A percentile compares a stretch with the other conserved stretches of the same genome.
phyloP scores from a whole-genome alignment of 2,329 filamentous ascomycete genomes.

The Colletotrichum noveboracense region DNA sequence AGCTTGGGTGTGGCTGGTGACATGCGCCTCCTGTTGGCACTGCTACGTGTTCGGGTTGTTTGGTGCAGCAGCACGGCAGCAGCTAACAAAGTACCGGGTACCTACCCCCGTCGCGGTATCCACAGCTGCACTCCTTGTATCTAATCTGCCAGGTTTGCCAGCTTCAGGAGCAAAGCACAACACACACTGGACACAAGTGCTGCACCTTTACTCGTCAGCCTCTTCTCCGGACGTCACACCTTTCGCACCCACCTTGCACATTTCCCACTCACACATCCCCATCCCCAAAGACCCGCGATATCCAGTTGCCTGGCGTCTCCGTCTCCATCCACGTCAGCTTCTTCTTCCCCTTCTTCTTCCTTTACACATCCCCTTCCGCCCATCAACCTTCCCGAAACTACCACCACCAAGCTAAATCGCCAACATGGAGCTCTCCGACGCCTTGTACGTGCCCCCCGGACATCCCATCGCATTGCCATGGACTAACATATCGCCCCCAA shows the following conservation, averaged over 20 bases:
- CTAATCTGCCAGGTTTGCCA: slow-evolving; percentile 18
- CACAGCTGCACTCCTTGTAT: slow-evolving; percentile 16
- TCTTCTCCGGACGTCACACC: slow-evolving; percentile 19
- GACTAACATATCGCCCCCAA: slow-evolving; percentile 22
- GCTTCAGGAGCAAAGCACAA: slow-evolving; percentile 16
- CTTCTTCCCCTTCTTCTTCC: background rate
- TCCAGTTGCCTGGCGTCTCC: slow-evolving; percentile 11
- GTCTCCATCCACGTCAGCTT: slow-evolving; percentile 17
- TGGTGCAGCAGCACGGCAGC: background rate
- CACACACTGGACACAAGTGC: background rate
- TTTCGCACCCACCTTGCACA: slow-evolving; percentile 16
- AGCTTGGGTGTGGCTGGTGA: slow-evolving; percentile 3
- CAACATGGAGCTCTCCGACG: slow-evolving; percentile 89
- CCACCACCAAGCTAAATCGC: background rate
- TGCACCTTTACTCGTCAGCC: slow-evolving; percentile 19
- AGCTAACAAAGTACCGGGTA: background rate
- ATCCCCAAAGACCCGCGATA: slow-evolving; percentile 9
- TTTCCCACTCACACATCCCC: slow-evolving; percentile 3
- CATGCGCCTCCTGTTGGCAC: background rate
- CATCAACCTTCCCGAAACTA: background rate
- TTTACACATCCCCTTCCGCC: background rate
- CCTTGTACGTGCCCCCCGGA: slow-evolving; percentile 71
- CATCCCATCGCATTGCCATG: background rate
- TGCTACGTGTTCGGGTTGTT: background rate
- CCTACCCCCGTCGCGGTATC: background rate